phyloP scores from a whole-genome alignment of 2,329 filamentous ascomycete species.

The Cercospora sp. region DNA sequence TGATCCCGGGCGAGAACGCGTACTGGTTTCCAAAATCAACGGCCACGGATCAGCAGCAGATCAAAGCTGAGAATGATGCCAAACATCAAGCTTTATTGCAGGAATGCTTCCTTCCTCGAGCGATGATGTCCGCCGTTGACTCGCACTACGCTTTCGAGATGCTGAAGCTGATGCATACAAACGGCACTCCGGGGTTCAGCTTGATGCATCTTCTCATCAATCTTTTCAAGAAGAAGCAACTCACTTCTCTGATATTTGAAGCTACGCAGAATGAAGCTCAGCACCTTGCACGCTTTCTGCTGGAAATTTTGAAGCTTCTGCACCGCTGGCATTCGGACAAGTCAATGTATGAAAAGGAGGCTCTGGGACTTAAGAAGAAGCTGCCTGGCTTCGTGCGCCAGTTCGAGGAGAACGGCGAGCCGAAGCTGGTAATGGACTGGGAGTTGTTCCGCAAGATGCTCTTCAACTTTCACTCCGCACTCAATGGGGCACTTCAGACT shows the following conservation, averaged over 20 bases:
- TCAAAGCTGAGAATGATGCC: slow-evolving; percentile 49
- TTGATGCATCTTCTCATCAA: slow-evolving; percentile 80
- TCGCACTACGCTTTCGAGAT: slow-evolving; percentile 86
- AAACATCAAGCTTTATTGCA: slow-evolving; percentile 79
- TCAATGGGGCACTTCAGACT: slow-evolving; percentile 75
- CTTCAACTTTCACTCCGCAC: slow-evolving; percentile 84
- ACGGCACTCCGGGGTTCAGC: slow-evolving; percentile 81
- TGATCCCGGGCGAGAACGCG: slow-evolving; percentile 21
- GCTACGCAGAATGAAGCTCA: slow-evolving; percentile 90
- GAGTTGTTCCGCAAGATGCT: slow-evolving; percentile 82
- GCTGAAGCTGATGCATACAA: slow-evolving; percentile 82
- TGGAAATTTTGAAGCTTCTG: slow-evolving; percentile 76
- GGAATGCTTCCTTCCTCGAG: slow-evolving; percentile 86
- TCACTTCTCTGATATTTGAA: slow-evolving; percentile 81
- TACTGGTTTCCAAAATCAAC: slow-evolving; percentile 65
- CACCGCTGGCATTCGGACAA: slow-evolving; percentile 80
- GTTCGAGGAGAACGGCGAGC: slow-evolving; percentile 59
- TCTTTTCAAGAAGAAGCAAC: slow-evolving; percentile 77
- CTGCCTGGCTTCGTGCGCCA: slow-evolving; percentile 81
- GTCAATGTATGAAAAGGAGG: slow-evolving; percentile 76
- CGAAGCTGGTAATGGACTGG: slow-evolving; percentile 72
- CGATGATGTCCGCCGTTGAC: slow-evolving; percentile 80
- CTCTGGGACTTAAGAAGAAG: slow-evolving; percentile 63
- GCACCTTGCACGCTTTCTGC: slow-evolving; percentile 88
- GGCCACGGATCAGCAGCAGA: slow-evolving; percentile 14